Conservation (phyloP, 1,284 basidiomycete species). For the Irpex rosettiformis region DNA sequence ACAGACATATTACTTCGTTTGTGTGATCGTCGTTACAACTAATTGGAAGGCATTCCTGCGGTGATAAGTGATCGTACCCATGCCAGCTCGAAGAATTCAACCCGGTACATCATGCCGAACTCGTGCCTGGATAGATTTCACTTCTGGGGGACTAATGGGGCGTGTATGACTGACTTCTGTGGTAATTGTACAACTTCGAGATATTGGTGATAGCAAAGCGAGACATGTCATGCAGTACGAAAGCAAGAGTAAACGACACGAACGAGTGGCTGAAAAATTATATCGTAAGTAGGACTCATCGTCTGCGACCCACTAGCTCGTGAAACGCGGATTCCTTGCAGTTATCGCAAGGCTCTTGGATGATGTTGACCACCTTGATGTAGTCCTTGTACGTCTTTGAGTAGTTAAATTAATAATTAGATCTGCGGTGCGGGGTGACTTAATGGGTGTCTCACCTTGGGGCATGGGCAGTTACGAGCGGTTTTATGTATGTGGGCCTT, state of each 20-base stretch:
- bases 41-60: background rate
- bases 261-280: slow-evolving; percentile 13
- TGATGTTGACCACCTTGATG: slow-evolving; percentile 42
- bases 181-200: background rate
- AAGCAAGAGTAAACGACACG: background rate
- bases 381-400: slow-evolving; percentile 38
- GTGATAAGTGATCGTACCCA: slow-evolving; percentile 1
- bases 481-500: slow-evolving; percentile 42
- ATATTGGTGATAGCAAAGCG: background rate
- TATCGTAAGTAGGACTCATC: slow-evolving; percentile 13
- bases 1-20: background rate
- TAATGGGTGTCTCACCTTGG: slow-evolving; percentile 21
- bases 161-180: background rate
- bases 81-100: background rate
- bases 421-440: background rate
- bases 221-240: slow-evolving; percentile 6
- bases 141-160: background rate
- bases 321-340: slow-evolving; percentile 35
- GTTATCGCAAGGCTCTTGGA: slow-evolving; percentile 46
- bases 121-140: background rate
- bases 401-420: slow-evolving; percentile 1
- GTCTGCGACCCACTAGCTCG: slow-evolving; percentile 20
- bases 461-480: slow-evolving; percentile 33
- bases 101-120: background rate
- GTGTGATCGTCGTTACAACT: background rate